Conservation (phyloP, 2,329 filamentous ascomycete species). For the Chalara sp. region DNA sequence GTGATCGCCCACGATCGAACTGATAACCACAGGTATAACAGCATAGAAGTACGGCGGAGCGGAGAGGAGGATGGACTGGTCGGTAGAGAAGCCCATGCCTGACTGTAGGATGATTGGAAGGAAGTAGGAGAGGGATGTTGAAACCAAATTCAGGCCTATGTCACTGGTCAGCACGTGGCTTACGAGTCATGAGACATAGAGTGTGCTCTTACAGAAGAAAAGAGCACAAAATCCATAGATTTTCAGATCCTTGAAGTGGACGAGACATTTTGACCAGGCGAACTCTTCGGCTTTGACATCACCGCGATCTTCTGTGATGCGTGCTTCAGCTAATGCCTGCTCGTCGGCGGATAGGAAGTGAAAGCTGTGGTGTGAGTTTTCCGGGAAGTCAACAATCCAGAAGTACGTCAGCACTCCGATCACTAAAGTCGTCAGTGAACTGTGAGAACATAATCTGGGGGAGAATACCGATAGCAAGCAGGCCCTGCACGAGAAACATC, state of each 20-base stretch:
- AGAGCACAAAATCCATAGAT: slow-evolving; percentile 57
- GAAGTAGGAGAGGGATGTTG: slow-evolving; percentile 74
- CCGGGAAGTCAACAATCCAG: slow-evolving; percentile 59
- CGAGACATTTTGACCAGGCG: slow-evolving; percentile 50
- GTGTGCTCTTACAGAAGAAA: slow-evolving; percentile 39
- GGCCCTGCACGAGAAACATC: slow-evolving; percentile 50
- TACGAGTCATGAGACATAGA: too few species aligned
- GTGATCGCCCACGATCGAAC: slow-evolving; percentile 52
- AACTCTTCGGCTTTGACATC: slow-evolving; percentile 45
- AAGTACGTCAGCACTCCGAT: slow-evolving; percentile 48
- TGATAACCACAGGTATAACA: slow-evolving; percentile 37
- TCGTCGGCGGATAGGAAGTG: slow-evolving; percentile 44
- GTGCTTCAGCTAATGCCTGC: slow-evolving; percentile 40
- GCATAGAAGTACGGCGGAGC: slow-evolving; percentile 46
- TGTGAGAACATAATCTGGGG: too few species aligned
- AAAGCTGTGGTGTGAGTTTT: slow-evolving; percentile 46
- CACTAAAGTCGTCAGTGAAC: slow-evolving; percentile 33
- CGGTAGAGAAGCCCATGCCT: slow-evolving; percentile 48
- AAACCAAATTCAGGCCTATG: slow-evolving; percentile 56
- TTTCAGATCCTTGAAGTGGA: slow-evolving; percentile 45
- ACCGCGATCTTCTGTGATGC: slow-evolving; percentile 51
- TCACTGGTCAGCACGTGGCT: too few species aligned
- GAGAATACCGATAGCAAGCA: slow-evolving; percentile 40
- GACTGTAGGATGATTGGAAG: slow-evolving; percentile 65
- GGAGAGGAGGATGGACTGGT: slow-evolving; percentile 45